Evolutionary conservation across 768 basidiomycete species (phyloP), one percentile per base, ranked within the genome.

Genomic region (Lanmaoa pseudosensibilis): DNA sequence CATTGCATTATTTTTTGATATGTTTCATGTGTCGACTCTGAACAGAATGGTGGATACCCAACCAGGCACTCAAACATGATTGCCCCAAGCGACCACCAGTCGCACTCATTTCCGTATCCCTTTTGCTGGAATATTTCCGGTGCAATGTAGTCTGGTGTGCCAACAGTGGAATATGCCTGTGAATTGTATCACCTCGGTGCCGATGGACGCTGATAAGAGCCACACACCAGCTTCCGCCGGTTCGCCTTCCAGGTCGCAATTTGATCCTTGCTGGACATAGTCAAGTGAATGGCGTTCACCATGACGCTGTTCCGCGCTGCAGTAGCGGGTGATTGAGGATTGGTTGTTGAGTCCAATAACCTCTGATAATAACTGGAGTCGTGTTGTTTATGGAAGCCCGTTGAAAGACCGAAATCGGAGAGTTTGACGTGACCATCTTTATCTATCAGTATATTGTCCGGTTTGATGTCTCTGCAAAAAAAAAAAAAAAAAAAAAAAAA

Each of bases 211-310:
- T 25, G 27, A 23, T 44, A 37, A 55, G 36, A 15, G 15, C n/a
- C n/a, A 71, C 81, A 54, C 66, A 93, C 93, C 58, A 99, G 79
- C 74, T 98, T 98, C 65, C 97, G 81, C 47, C 97, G 83, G 73
- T 98, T 99, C 13, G 95, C 96, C 73, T 98, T 98, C 97, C 96
- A 99, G 0, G 97, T 98, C 36, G 93, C 93, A 58, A 98, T 98
- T 67, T 89, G 85, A 67, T 93, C 90, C 71, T 92, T 95, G 68
- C 83, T 91, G 34, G 90, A 85, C 85, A 98, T 96, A 0, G 96
- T 98, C 55, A 98, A 73, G 66, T 98, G 92, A 67, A 98, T 99
- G 12, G 94, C 88, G 70, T 98, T 97, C 63, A 98, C 92, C 88
- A 91, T 92, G 40, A 98, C 95, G 61, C 92, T 95, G 73, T 99